Conservation (phyloP, 352 stramenopile species). For the Pythium phragmitis region DNA sequence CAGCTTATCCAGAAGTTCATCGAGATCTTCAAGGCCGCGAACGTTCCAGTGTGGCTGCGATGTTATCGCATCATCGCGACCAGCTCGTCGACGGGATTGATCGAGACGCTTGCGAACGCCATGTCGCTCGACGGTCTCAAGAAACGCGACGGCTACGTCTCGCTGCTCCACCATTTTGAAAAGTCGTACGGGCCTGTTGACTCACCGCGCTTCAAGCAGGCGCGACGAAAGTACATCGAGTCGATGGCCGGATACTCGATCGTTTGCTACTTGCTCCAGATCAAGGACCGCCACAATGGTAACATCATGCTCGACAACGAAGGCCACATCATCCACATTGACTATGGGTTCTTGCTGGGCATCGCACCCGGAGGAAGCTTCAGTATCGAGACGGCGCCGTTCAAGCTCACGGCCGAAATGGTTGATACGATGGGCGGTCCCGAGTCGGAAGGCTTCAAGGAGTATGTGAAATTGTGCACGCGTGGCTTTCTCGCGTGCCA, state of each 20-base stretch:
- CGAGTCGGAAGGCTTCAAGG: constrained; percentile 91
- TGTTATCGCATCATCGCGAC: constrained; percentile 98
- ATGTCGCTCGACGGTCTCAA: constrained; percentile 98
- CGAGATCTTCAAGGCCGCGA: constrained; percentile 95
- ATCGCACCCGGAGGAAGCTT: constrained; percentile 98
- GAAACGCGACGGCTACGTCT: constrained; percentile 94
- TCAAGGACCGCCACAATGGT: constrained; percentile 99
- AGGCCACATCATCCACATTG: constrained; percentile 99
- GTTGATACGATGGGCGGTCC: constrained; percentile 96
- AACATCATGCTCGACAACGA: constrained; percentile 99
- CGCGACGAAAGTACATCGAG: constrained; percentile 95
- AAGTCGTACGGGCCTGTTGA: constrained; percentile 91
- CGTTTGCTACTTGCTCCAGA: constrained; percentile 97
- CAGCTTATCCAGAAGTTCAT: constrained; percentile 98
- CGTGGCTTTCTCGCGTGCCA: constrained; percentile 97
- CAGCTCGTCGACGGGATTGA: constrained; percentile 93
- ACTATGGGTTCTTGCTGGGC: constrained; percentile 99
- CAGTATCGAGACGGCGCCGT: constrained; percentile 98
- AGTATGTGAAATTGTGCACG: constrained; percentile 97
- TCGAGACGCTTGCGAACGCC: constrained; percentile 96
- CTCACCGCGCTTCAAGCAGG: constrained; percentile 87
- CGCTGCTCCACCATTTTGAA: constrained; percentile 94
- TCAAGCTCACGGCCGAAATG: constrained; percentile 99
- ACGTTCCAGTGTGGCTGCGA: constrained; percentile 95
- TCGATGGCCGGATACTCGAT: constrained; percentile 98